Evolutionary conservation across 805 yeast species (phyloP).

Genomic region (Monosporozyma servazzii): DNA sequence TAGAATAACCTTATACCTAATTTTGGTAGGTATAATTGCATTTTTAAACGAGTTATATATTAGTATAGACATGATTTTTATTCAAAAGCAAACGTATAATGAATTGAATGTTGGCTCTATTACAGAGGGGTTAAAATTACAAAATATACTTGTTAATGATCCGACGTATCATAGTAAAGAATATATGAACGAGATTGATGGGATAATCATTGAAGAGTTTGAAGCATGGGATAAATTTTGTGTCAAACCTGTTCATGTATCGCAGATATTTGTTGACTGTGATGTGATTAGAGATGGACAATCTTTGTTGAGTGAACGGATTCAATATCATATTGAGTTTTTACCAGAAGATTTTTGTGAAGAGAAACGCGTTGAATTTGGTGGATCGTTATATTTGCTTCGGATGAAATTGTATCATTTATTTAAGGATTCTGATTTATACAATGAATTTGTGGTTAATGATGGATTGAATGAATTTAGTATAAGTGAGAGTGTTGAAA

Average conservation of each 20-base stretch:
- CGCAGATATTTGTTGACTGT: conserved; percentile 54
- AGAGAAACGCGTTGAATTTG: conserved; percentile 53
- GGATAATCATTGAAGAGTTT: conserved; percentile 29
- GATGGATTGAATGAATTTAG: conserved; percentile 19
- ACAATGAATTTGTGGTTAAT: conserved; percentile 12
- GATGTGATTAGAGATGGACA: conserved; percentile 29
- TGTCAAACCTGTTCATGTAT: conserved; percentile 73
- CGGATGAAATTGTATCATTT: conserved; percentile 47
- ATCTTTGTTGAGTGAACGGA: conserved; percentile 25
- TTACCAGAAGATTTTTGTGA: conserved; percentile 68
- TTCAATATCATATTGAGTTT: conserved; percentile 65
- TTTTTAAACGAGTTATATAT: conserved; percentile 28
- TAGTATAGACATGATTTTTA: conserved; percentile 27
- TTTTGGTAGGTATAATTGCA: conserved; percentile 27
- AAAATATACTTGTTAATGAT: conserved; percentile 25
- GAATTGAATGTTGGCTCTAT: conserved; percentile 25
- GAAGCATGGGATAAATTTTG: conserved; percentile 51
- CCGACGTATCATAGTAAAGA: conserved; percentile 26
- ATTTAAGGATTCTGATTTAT: conserved; percentile 38
- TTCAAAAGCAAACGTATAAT: conserved; percentile 27
- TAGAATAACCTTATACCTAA: conserved; percentile 26
- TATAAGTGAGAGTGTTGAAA: conserved; percentile 28
- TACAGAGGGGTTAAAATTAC: conserved; percentile 25
- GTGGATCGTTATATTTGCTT: conserved; percentile 57
- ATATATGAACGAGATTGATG: conserved; percentile 25